phyloP scores from a whole-genome alignment of 495 filamentous ascomycete genomes.

The Penicillium bialowiezense region DNA sequence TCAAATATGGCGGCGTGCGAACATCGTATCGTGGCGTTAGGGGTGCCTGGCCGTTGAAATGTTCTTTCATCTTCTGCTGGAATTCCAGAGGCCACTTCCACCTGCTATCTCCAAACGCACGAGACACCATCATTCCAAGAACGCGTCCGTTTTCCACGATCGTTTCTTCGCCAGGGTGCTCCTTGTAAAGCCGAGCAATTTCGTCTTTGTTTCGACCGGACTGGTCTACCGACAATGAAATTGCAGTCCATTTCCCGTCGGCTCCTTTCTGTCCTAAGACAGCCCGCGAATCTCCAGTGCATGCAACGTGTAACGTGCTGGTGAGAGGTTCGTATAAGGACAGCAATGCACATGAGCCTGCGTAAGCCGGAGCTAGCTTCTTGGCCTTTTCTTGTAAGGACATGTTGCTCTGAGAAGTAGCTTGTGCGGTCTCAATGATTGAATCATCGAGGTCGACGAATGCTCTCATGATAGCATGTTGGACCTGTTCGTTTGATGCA shows the following conservation, averaged over 20 bases:
- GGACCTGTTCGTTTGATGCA: conserved; percentile 26
- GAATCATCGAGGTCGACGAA: conserved; percentile 51
- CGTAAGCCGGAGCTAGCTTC: conserved; percentile 42
- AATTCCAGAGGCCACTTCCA: conserved; percentile 60
- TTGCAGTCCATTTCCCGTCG: conserved; percentile 45
- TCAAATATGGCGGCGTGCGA: conserved; percentile 62
- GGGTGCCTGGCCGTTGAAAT: conserved; percentile 48
- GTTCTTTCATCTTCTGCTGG: conserved; percentile 34
- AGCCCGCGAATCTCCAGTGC: conserved; percentile 58
- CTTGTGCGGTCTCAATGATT: conserved; percentile 42
- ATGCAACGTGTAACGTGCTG: conserved; percentile 55
- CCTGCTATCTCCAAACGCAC: conserved; percentile 61
- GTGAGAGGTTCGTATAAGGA: conserved; percentile 49
- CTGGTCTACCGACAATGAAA: conserved; percentile 56
- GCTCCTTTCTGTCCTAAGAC: conserved; percentile 52
- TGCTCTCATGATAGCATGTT: conserved; percentile 41
- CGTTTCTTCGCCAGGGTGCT: conserved; percentile 58
- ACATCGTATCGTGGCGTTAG: conserved; percentile 34
- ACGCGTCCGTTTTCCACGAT: conserved; percentile 54
- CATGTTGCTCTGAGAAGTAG: conserved; percentile 16
- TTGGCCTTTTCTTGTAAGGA: conserved; percentile 30
- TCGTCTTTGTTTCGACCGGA: conserved; percentile 55
- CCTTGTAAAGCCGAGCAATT: conserved; percentile 42
- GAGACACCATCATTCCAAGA: conserved; percentile 53
- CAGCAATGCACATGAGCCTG: conserved; percentile 61